Conservation (phyloP, 805 yeast genomes). For the Saccharomycodes ludwigii region DNA sequence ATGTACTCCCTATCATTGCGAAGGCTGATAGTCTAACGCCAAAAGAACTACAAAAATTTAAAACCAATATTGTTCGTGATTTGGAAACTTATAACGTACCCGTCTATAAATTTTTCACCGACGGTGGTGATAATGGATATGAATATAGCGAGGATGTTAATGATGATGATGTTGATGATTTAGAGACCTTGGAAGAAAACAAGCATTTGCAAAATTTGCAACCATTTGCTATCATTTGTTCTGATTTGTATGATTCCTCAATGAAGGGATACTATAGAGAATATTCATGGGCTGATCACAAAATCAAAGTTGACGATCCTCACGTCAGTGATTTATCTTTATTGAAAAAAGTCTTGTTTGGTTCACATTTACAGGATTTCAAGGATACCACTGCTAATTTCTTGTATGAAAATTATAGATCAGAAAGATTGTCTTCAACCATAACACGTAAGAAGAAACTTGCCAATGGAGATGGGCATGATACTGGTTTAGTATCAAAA, state of each 20-base stretch:
- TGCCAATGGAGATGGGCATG: constrained; percentile 4
- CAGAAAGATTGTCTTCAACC: constrained; percentile 57
- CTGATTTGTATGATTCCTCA: constrained; percentile 43
- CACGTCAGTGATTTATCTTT: constrained; percentile 40
- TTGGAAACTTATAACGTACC: constrained; percentile 62
- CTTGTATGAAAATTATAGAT: constrained; percentile 68
- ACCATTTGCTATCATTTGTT: constrained; percentile 63
- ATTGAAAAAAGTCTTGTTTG: constrained; percentile 59
- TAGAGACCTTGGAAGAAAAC: constrained; percentile 59
- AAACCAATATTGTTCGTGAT: constrained; percentile 47
- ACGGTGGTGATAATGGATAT: constrained; percentile 2
- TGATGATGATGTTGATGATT: constrained; percentile 63
- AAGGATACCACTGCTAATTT: constrained; percentile 70
- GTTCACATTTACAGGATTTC: constrained; percentile 73
- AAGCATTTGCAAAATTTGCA: constrained; percentile 48
- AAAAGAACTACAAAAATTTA: constrained; percentile 45
- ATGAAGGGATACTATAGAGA: constrained; percentile 51
- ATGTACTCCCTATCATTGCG: constrained; percentile 58
- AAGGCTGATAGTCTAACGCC: constrained; percentile 63
- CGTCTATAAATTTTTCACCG: constrained; percentile 43
- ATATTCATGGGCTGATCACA: constrained; percentile 60
- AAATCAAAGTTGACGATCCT: constrained; percentile 38
- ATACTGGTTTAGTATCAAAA: constrained; percentile 9
- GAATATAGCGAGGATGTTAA: constrained; percentile 11
- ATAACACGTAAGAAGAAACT: constrained; percentile 21